Evolutionary conservation across 768 basidiomycete species (phyloP), one percentile per base, ranked within the genome.

Genomic region (Hypholoma fasciculare): DNA sequence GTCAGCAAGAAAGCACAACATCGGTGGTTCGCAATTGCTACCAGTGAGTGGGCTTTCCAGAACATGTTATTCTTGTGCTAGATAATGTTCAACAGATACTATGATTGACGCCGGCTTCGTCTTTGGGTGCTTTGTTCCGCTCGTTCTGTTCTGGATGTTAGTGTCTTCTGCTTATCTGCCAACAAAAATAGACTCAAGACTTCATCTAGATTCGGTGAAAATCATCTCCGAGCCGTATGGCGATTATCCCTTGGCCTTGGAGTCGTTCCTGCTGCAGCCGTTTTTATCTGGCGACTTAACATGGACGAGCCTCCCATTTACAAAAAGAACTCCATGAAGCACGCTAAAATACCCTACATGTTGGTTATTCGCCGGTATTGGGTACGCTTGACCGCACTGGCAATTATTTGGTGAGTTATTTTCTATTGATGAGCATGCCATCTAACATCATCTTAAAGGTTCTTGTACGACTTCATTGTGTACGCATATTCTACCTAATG

Each of bases 21-120:
- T 70, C 75, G 88, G 50, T 92, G 94, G 85, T 89, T 97, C 66
- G 87, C 89, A 6, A 80, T 93, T 27, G 92, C 95, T 13, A 96
- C 95, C 7, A 97, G 94, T 93, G 71, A 66, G 82, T 60, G 16
- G 3, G 23, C 49, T 38, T 55, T 36, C 46, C 47, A 43, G 40
- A 46, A 5, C 19, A 30, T 26, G 11, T 19, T 23, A 6, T 26
- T 27, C 23, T 49, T 2, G 8, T 23, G 27, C 12, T 5, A 16
- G 23, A 12, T 30, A 43, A 49, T 47, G 30, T 4, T 52, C n/a
- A n/a, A 26, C 47, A 92, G 90, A 93, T 65, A 71, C 80, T 5
- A 94, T 94, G 94, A 92, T 94, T 63, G 94, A 92, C 67, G 73
- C 86, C 56, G 91, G 90, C 40, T 93, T 93, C 68, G 91, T 92